Conservation (phyloP, 1,284 basidiomycete genomes). For the Ustilago esculenta region DNA sequence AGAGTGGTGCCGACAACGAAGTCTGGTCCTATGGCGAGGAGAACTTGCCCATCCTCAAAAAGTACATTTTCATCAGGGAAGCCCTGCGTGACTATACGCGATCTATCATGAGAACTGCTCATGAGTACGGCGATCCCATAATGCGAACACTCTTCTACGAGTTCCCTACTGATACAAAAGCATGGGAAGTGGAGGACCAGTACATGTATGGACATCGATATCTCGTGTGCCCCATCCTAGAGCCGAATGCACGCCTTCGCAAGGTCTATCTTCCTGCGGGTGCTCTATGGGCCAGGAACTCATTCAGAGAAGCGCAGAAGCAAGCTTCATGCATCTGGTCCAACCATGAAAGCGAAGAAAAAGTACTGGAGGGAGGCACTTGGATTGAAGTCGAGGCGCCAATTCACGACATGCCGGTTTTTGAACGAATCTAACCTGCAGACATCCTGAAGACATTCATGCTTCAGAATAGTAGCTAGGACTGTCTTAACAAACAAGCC, state of each 20-base stretch:
- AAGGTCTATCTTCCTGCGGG: slow-evolving; percentile 19
- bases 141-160: slow-evolving; percentile 32
- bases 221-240: slow-evolving; percentile 26
- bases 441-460: background rate
- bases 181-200: slow-evolving; percentile 25
- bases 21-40: slow-evolving; percentile 25
- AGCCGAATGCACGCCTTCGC: background rate
- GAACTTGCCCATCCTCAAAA: slow-evolving; percentile 15
- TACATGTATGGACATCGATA: slow-evolving; percentile 33
- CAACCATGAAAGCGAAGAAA: background rate
- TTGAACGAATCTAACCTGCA: slow-evolving; percentile 3
- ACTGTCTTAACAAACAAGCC: no score
- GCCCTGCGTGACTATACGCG: slow-evolving; percentile 18
- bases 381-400: slow-evolving; percentile 9
- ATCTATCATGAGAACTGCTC: slow-evolving; percentile 4
- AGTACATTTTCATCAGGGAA: slow-evolving; percentile 18
- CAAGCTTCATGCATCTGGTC: background rate
- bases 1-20: slow-evolving; percentile 28
- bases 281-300: slow-evolving; percentile 5
- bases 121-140: slow-evolving; percentile 13
- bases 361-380: slow-evolving; percentile 4
- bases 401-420: slow-evolving; percentile 28
- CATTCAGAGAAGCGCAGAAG: background rate
- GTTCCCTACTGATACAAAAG: slow-evolving; percentile 10
- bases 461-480: no score